A percentile compares a stretch with the other conserved stretches of the same genome.
Conservation (phyloP, 176 grass and related monocot species). For the Pontederia crassipes region DNA sequence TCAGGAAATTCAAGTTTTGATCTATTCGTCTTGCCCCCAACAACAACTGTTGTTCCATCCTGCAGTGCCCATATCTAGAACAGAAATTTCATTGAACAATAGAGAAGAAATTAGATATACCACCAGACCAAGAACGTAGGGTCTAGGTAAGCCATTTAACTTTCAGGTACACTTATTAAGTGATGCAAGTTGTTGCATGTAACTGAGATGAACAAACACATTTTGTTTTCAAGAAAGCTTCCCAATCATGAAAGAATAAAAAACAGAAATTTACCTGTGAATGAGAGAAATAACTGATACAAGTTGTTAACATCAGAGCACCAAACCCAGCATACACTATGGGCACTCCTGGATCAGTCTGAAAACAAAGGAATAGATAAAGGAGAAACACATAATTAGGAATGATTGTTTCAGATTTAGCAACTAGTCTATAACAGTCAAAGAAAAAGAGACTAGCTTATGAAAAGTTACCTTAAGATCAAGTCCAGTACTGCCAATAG, state of each 20-base stretch:
- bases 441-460: too few relatives aligned
- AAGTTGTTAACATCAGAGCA: constrained; percentile 83
- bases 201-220: too few relatives aligned
- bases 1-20: constrained; percentile 80
- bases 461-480: constrained; percentile 66
- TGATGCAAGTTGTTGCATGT: too few relatives aligned
- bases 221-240: too few relatives aligned
- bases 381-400: neutral
- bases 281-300: constrained; percentile 85
- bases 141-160: neutral
- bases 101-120: neutral
- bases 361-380: constrained; percentile 3
- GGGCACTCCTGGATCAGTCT: constrained; percentile 93
- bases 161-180: too few relatives aligned
- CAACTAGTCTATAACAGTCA: too few relatives aligned
- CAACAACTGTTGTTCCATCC: constrained; percentile 70
- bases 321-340: constrained; percentile 96
- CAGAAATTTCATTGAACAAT: neutral
- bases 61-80: constrained; percentile 89
- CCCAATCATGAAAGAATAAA: neutral
- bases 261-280: constrained; percentile 37
- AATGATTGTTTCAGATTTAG: neutral
- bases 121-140: neutral
- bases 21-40: constrained; percentile 78
- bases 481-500: constrained; percentile 82